A percentile compares a stretch with the other conserved stretches of the same genome.
Conservation (phyloP, 2,329 filamentous ascomycete genomes). For the Pseudogymnoascus sp. region DNA sequence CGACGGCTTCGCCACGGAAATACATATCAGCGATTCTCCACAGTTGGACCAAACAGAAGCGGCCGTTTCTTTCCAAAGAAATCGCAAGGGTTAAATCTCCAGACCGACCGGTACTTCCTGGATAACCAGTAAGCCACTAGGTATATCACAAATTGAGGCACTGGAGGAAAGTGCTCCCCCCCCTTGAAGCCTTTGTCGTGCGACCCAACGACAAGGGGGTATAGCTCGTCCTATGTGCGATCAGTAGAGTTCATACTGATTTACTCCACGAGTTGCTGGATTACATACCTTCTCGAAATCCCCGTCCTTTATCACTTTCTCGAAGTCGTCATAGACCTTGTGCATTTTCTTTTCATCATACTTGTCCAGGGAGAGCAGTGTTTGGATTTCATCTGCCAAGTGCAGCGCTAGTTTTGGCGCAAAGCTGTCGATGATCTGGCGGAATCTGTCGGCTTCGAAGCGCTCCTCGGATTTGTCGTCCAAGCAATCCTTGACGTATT, state of each 20-base stretch:
- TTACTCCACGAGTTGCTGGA: neutral
- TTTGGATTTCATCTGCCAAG: constrained; percentile 33
- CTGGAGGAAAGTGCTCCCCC: neutral
- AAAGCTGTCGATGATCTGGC: constrained; percentile 30
- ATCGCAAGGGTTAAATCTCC: neutral
- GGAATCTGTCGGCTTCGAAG: constrained; percentile 28
- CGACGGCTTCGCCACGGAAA: neutral
- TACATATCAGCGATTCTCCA: neutral
- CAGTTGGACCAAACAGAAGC: neutral
- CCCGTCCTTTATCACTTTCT: neutral
- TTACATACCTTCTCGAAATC: neutral
- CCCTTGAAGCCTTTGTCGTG: neutral
- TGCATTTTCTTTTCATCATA: constrained; percentile 25
- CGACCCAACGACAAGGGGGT: neutral
- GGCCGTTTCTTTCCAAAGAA: neutral
- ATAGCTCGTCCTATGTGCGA: neutral
- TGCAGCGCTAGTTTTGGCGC: constrained; percentile 29
- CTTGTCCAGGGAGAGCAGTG: constrained; percentile 28
- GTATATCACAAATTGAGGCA: neutral
- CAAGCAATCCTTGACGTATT: constrained; percentile 27
- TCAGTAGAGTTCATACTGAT: neutral
- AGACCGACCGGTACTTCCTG: neutral
- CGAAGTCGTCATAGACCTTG: neutral
- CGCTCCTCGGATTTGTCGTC: constrained; percentile 19
- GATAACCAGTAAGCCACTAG: neutral